Evolutionary conservation across 148 eudicot genomes (phyloP), one percentile per base, ranked within the genome.

Genomic region (Chenopodium suecicum): DNA sequence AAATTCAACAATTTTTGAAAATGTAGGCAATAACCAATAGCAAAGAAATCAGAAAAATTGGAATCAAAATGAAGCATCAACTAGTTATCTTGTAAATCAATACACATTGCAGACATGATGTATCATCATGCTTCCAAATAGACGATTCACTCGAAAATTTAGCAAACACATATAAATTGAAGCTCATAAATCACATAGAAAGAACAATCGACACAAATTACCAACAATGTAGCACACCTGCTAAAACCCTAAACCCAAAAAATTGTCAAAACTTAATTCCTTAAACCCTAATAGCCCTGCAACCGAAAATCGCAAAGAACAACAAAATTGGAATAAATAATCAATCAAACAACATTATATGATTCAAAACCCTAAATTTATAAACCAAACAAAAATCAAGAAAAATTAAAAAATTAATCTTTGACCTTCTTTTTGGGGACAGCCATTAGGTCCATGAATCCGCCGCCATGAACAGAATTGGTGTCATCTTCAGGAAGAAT

Each of bases 361-460:
- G 13, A 70, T 32, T 41, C 37, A 7, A 16, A 69, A 69, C 22
- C 46, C 20, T 31, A 67, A 69, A 1, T 16, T 32, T 1, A 2
- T 17, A 69, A 56, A 56, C 17, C 8, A 69, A 16, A 32, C 11
- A 4, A 16, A 23, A 1, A 16, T 1, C 1, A 16, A 11, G 3
- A 17, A 16, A 20, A 22, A 1, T 2, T 19, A 37, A 32, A 37
- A 37, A 70, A 0, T 1, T 4, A 8, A 2, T 69, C 22, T 3
- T 10, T 19, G 23, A 89, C 96, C 94, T 89, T 90, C 84, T 67
- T 91, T 67, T 90, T 91, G 63, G 95, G 94, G 4, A 92, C 92
- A 47, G 96, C 96, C 95, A 92, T 92, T 81, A 92, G 91, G 83
- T 94, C 97, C 90, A 94, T 89, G 34, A 93, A 88, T 29, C 94